Base-by-base conservation (phyloP, 805 yeast species). In the Saturnispora dispora region DNA sequence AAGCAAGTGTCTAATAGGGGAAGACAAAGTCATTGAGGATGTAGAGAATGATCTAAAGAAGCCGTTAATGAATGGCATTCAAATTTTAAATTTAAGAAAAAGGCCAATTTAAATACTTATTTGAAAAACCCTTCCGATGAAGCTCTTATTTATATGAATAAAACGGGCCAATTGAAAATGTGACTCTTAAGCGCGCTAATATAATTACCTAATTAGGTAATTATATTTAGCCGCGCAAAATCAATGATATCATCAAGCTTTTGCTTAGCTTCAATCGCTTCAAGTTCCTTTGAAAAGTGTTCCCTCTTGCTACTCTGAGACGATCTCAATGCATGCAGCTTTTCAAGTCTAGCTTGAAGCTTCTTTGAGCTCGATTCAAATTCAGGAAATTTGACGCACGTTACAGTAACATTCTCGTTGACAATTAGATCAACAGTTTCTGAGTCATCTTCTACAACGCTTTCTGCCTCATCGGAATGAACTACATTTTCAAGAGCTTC, bases 1-100 rank as follows among this genome's bases (percentile, higher is more conserved):
- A 22, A 87, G 76, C 63, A 93, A 74, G 66, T 91, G 97, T 66
- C 95, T 79, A 25, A 76, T 70, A 22, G 53, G 40, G 11, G 49
- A 40, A 9, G 59, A 33, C 15, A 50, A 47, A 8, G 64, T 51
- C 60, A 57, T 60, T 2, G 58, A 42, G 27, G 50, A 28, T 11
- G 66, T 55, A 5, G 68, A 57, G 30, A 63, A 65, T 1, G 56
- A 42, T 57, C 67, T 63, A 58, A 74, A 74, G 5, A 53, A 30
- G 5, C 50, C 27, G 25, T 50, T 55, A 23, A 51, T 41, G 32
- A 55, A n/a, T 23, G 30, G 46, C 62, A 59, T 55, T n/a, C 1
- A 48, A 37, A 33, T 18, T n/a, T 11, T n/a, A 22, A 5, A 22
- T 15, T 22, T 9, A n/a, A 25, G 20, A 47, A 23, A 35, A 43